phyloP scores from a whole-genome alignment of 495 filamentous ascomycete genomes.

The Penicillium flavigenum region DNA sequence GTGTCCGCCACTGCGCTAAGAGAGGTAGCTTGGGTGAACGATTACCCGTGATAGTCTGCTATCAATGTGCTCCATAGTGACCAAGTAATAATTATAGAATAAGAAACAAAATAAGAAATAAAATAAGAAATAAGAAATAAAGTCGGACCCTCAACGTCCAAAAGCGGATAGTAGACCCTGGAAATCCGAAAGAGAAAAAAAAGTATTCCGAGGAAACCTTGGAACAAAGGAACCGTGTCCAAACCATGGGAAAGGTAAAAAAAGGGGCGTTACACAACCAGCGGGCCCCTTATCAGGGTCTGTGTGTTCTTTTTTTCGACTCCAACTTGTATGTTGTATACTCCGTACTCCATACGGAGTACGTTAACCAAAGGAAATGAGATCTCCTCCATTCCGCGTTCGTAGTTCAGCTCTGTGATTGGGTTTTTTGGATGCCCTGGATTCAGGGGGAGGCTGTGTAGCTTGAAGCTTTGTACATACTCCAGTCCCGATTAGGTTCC shows the following conservation, averaged over 20 bases:
- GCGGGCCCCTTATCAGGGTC: slow-evolving; percentile 17
- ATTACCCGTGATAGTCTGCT: neutral
- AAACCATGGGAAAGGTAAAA: slow-evolving; percentile 5
- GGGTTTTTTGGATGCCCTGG: slow-evolving; percentile 7
- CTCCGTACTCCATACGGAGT: neutral
- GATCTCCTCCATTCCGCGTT: slow-evolving; percentile 24
- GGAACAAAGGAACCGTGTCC: neutral
- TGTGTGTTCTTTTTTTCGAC: slow-evolving; percentile 12
- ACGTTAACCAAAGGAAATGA: slow-evolving; percentile 2
- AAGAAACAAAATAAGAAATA: too few relatives aligned
- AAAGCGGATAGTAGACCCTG: slow-evolving; percentile 26
- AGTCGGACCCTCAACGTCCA: slow-evolving; percentile 13
- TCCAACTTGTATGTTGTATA: neutral
- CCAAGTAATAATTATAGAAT: slow-evolving; percentile 2
- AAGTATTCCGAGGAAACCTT: neutral
- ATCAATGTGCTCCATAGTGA: too few relatives aligned
- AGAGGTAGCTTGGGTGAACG: neutral
- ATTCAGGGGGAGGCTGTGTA: slow-evolving; percentile 39
- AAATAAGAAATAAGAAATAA: slow-evolving; percentile 15
- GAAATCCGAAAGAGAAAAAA: slow-evolving; percentile 19
- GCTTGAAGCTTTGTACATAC: slow-evolving; percentile 12
- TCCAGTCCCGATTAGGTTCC: slow-evolving; percentile 9
- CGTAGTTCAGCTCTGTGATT: slow-evolving; percentile 8
- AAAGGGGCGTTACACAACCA: slow-evolving; percentile 9
- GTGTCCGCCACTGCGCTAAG: slow-evolving; percentile 13